Conservation (phyloP, 1,284 basidiomycete genomes). For the Psilocybe mexicana region DNA sequence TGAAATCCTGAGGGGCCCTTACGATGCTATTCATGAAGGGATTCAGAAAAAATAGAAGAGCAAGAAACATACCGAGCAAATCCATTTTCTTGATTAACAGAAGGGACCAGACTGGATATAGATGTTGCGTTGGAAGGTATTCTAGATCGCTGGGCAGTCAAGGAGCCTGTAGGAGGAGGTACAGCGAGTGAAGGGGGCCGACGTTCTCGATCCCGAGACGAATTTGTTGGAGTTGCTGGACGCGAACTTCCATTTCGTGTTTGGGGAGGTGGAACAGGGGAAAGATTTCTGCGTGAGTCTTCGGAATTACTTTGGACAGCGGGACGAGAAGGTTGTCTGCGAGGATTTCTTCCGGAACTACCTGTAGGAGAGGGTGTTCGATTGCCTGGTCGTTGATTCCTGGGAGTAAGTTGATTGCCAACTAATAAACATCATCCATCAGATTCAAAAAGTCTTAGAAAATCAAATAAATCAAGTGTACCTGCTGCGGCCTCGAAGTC, state of each 20-base stretch:
- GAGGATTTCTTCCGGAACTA: slow-evolving; percentile 8
- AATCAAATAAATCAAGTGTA: slow-evolving; percentile 23
- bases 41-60: background rate
- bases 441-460: background rate
- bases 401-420: slow-evolving; percentile 25
- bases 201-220: slow-evolving; percentile 13
- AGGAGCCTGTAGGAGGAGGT: slow-evolving; percentile 18
- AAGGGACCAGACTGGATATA: slow-evolving; percentile 24
- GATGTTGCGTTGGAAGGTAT: slow-evolving; percentile 17
- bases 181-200: slow-evolving; percentile 26
- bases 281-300: slow-evolving; percentile 12
- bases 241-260: slow-evolving; percentile 15
- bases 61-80: slow-evolving; percentile 15
- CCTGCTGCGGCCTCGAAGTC: slow-evolving; percentile 41
- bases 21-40: background rate
- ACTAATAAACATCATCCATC: background rate
- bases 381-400: slow-evolving; percentile 13
- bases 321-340: slow-evolving; percentile 17
- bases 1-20: slow-evolving; percentile 9
- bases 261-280: slow-evolving; percentile 10
- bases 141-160: slow-evolving; percentile 14
- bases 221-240: slow-evolving; percentile 19
- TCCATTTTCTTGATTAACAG: slow-evolving; percentile 21
- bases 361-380: slow-evolving; percentile 17
- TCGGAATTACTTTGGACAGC: slow-evolving; percentile 9